Percentiles rank a stretch among this genome's conserved stretches.
Conservation (phyloP, 1,284 basidiomycete species). For the Trametes hirsuta region DNA sequence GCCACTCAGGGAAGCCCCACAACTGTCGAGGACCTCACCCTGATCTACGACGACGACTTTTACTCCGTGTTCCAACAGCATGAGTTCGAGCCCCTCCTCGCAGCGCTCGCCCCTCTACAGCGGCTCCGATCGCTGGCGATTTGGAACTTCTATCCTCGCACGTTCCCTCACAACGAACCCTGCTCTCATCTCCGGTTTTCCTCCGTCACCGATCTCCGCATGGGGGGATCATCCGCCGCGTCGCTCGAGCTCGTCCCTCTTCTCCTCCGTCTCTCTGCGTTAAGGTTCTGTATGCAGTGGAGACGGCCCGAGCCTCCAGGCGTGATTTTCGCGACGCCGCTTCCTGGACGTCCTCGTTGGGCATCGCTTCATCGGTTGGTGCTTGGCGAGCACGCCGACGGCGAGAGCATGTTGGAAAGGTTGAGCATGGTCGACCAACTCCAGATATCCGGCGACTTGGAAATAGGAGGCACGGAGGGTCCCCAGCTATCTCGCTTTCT, state of each 20-base stretch:
- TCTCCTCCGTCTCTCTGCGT: constrained; percentile 10
- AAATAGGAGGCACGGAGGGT: background rate
- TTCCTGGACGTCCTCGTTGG: constrained; percentile 4
- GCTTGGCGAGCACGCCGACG: background rate
- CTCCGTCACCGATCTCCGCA: constrained; percentile 7
- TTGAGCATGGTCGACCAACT: background rate
- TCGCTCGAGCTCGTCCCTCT: constrained; percentile 15
- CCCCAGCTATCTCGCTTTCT: background rate
- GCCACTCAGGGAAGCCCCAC: background rate
- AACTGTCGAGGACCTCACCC: background rate
- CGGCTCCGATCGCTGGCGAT: constrained; percentile 8
- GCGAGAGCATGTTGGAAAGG: background rate
- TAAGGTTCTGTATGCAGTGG: background rate
- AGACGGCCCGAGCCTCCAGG: background rate
- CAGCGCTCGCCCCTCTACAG: background rate
- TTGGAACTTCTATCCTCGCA: constrained; percentile 5
- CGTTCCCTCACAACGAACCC: background rate
- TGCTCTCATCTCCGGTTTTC: background rate
- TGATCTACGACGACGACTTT: constrained; percentile 4
- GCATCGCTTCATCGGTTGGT: background rate
- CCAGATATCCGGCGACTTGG: background rate
- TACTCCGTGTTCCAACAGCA: background rate
- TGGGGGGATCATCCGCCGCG: background rate
- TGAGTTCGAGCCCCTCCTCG: constrained; percentile 2
- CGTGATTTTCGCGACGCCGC: background rate